phyloP scores from a whole-genome alignment of 1,284 basidiomycete genomes.

The Porodaedalea pini region DNA sequence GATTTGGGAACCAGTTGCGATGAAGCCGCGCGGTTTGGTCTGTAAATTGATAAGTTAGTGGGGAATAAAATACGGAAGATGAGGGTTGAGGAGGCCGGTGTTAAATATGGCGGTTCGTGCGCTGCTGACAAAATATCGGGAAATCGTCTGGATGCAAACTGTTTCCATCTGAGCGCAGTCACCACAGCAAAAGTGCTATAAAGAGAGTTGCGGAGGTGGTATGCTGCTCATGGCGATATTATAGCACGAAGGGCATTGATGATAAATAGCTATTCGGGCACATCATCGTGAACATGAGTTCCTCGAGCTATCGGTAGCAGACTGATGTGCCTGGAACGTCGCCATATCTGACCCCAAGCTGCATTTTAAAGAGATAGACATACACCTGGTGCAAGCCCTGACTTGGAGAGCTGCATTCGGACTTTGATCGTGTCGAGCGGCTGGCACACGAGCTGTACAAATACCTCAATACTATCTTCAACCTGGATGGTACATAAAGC shows the following conservation, averaged over 20 bases:
- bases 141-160: too few relatives aligned
- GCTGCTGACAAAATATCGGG: too few relatives aligned
- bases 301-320: too few relatives aligned
- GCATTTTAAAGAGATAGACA: constrained; percentile 31
- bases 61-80: too few relatives aligned
- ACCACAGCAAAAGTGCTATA: too few relatives aligned
- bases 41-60: constrained; percentile 32
- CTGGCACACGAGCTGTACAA: constrained; percentile 55
- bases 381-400: constrained; percentile 76
- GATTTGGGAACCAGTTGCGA: constrained; percentile 90
- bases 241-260: too few relatives aligned
- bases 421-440: constrained; percentile 72
- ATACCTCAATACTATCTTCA: not conserved
- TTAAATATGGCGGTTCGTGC: not conserved
- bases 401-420: constrained; percentile 71
- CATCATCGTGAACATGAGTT: too few relatives aligned
- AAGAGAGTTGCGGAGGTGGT: too few relatives aligned
- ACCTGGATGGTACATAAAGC: constrained; percentile 30
- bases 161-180: too few relatives aligned
- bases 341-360: not conserved
- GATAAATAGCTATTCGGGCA: too few relatives aligned
- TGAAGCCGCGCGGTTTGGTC: constrained; percentile 91
- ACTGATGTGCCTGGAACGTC: too few relatives aligned
- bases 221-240: too few relatives aligned
- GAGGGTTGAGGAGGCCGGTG: not conserved